Conservation (phyloP, 768 basidiomycete genomes). For the Kondoa malvinella region DNA sequence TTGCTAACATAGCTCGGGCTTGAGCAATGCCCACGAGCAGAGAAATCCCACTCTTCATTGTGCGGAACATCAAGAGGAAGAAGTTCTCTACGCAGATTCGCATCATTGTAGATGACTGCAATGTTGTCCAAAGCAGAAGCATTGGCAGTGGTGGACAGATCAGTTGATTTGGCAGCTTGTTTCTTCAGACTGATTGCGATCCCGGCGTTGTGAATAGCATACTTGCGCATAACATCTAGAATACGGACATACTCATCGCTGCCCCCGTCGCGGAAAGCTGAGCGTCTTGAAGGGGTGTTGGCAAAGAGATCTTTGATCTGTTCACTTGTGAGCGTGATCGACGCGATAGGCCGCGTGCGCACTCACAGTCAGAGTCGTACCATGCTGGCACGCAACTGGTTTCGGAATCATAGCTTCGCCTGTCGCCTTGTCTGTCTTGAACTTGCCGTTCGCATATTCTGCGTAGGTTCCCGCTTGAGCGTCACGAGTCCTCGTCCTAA, state of each 20-base stretch:
- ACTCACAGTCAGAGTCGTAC: constrained; percentile 63
- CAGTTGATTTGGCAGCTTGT: constrained; percentile 57
- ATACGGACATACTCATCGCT: constrained; percentile 87
- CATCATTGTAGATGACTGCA: constrained; percentile 59
- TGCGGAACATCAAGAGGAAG: constrained; percentile 33
- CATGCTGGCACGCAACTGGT: constrained; percentile 84
- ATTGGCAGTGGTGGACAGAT: constrained; percentile 58
- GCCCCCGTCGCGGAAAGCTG: constrained; percentile 38
- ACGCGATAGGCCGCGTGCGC: constrained; percentile 24
- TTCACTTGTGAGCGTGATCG: neutral
- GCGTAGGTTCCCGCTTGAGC: neutral
- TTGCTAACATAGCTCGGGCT: constrained; percentile 79
- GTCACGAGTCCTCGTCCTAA: constrained; percentile 68
- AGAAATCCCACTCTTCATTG: constrained; percentile 43
- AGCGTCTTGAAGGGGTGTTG: constrained; percentile 75
- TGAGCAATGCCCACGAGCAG: constrained; percentile 57
- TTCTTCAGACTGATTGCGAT: constrained; percentile 48
- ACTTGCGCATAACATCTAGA: constrained; percentile 76
- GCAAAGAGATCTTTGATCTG: constrained; percentile 94
- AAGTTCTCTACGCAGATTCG: constrained; percentile 55
- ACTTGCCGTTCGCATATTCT: constrained; percentile 48
- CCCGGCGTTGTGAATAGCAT: constrained; percentile 80
- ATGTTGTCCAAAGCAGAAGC: constrained; percentile 56
- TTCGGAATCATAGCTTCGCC: constrained; percentile 53
- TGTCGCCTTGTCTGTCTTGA: constrained; percentile 55